Percentiles rank a stretch among this genome's conserved stretches.
These are phyloP conservation scores for Schizosaccharomyces japonicus DNA, from an alignment of 805 yeast species.

Conservation along the genomic window DNA sequence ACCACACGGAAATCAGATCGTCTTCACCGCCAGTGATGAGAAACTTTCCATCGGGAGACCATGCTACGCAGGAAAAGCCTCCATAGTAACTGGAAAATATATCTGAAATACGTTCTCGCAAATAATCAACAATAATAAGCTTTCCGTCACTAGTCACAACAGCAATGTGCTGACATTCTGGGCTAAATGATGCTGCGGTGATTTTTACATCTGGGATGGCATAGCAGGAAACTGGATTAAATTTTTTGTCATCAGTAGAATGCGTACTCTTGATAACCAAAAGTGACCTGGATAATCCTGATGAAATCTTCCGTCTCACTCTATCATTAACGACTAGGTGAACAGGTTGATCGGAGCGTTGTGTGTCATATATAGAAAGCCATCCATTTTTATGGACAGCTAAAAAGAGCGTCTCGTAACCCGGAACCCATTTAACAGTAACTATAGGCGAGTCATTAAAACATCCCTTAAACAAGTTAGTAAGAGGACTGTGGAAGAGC, in stretches of 20 bases:
- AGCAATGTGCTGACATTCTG: conserved; percentile 22
- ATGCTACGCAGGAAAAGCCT: conserved; percentile 29
- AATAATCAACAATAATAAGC: conserved; percentile 31
- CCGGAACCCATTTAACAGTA: conserved; percentile 26
- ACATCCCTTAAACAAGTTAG: no score
- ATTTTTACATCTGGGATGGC: conserved; percentile 36
- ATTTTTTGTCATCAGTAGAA: background rate
- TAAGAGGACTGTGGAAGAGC: no score
- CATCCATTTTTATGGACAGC: conserved; percentile 46
- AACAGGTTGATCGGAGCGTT: conserved; percentile 8
- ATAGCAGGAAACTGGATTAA: conserved; percentile 35
- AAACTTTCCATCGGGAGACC: conserved; percentile 31
- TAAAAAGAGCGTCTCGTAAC: conserved; percentile 22
- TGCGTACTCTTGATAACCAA: background rate
- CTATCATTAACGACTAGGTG: background rate
- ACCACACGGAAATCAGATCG: conserved; percentile 25
- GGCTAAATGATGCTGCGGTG: conserved; percentile 24
- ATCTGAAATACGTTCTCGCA: conserved; percentile 24
- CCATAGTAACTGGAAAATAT: conserved; percentile 42
- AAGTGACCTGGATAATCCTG: no score
- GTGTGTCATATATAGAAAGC: conserved; percentile 27
- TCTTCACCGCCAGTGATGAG: conserved; percentile 30
- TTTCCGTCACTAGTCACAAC: conserved; percentile 46
- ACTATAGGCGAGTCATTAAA: conserved; percentile 22
- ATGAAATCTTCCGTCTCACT: no score